A percentile compares a stretch with the other conserved stretches of the same genome.
These are phyloP conservation scores for Ramichloridium luteum DNA, from an alignment of 2,329 filamentous ascomycete species.

Conservation along the genomic window DNA sequence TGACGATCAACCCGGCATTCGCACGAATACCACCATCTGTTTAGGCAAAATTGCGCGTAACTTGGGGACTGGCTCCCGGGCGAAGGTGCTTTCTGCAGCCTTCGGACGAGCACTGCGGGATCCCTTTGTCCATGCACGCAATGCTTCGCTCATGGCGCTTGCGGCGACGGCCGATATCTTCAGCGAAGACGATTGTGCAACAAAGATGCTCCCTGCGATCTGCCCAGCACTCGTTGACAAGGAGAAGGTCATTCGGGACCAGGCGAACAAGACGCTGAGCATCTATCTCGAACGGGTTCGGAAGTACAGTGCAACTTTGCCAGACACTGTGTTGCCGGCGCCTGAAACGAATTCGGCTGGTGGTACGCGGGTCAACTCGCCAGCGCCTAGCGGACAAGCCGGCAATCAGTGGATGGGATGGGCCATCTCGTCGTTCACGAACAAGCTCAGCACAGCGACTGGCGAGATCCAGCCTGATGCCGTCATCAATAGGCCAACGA, in stretches of 20 bases:
- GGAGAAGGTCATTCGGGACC: constrained; percentile 85
- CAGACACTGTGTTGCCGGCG: constrained; percentile 65
- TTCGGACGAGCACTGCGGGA: constrained; percentile 83
- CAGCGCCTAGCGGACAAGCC: constrained; percentile 36
- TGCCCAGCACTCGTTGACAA: constrained; percentile 83
- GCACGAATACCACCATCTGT: constrained; percentile 96
- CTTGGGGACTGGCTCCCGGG: constrained; percentile 59
- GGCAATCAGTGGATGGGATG: constrained; percentile 72
- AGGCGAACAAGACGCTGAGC: constrained; percentile 81
- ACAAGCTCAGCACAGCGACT: constrained; percentile 72
- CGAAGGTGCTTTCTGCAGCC: constrained; percentile 85
- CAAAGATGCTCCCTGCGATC: constrained; percentile 68
- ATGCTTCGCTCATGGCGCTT: constrained; percentile 76
- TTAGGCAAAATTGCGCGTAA: constrained; percentile 91
- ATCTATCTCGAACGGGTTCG: constrained; percentile 71
- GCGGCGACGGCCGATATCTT: constrained; percentile 78
- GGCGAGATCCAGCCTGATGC: constrained; percentile 66
- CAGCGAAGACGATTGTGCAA: constrained; percentile 77
- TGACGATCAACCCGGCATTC: constrained; percentile 91
- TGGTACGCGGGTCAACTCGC: constrained; percentile 61
- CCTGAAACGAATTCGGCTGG: constrained; percentile 37
- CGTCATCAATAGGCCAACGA: constrained; percentile 23
- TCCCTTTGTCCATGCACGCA: constrained; percentile 87
- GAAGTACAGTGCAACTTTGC: constrained; percentile 64
- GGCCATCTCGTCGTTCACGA: constrained; percentile 97